A percentile compares a stretch with the other conserved stretches of the same genome.
These are phyloP conservation scores for Tetrapisispora iriomotensis DNA, from an alignment of 805 yeast genomes.

Conservation along the genomic window DNA sequence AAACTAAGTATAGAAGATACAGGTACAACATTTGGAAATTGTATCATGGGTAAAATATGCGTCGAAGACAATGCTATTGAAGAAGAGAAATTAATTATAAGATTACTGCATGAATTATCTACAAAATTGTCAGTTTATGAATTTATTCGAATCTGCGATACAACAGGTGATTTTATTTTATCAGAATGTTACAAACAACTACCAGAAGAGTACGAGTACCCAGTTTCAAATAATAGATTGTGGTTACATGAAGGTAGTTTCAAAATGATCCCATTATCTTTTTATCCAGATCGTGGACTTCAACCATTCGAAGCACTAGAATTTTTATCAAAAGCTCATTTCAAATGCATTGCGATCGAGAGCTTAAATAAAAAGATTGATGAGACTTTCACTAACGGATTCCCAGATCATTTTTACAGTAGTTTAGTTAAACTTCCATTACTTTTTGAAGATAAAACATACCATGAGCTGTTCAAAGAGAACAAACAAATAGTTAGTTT, in stretches of 20 bases:
- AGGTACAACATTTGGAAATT: slow-evolving; percentile 3
- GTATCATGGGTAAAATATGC: slow-evolving; percentile 27
- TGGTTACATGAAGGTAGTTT: slow-evolving; percentile 41
- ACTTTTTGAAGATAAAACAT: slow-evolving; percentile 10
- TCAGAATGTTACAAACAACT: slow-evolving; percentile 39
- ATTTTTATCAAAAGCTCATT: slow-evolving; percentile 32
- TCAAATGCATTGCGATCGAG: slow-evolving; percentile 25
- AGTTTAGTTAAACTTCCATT: slow-evolving; percentile 13
- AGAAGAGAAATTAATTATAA: slow-evolving; percentile 39
- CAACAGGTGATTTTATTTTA: slow-evolving; percentile 47
- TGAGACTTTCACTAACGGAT: slow-evolving; percentile 10
- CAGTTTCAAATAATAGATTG: slow-evolving; percentile 36
- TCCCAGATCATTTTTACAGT: slow-evolving; percentile 27
- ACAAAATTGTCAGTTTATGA: slow-evolving; percentile 24
- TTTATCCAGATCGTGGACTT: slow-evolving; percentile 29
- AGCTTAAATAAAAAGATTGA: slow-evolving; percentile 16
- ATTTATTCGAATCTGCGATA: slow-evolving; percentile 39
- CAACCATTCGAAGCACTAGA: slow-evolving; percentile 32
- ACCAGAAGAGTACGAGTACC: slow-evolving; percentile 37
- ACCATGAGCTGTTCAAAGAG: slow-evolving; percentile 6
- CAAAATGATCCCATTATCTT: slow-evolving; percentile 33
- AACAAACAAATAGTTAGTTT: slow-evolving; percentile 16
- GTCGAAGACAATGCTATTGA: slow-evolving; percentile 34
- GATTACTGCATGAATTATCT: slow-evolving; percentile 33
- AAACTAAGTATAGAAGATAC: slow-evolving; percentile 13